phyloP scores from a whole-genome alignment of 805 yeast genomes.

The Zygosaccharomyces kombuchaensis region DNA sequence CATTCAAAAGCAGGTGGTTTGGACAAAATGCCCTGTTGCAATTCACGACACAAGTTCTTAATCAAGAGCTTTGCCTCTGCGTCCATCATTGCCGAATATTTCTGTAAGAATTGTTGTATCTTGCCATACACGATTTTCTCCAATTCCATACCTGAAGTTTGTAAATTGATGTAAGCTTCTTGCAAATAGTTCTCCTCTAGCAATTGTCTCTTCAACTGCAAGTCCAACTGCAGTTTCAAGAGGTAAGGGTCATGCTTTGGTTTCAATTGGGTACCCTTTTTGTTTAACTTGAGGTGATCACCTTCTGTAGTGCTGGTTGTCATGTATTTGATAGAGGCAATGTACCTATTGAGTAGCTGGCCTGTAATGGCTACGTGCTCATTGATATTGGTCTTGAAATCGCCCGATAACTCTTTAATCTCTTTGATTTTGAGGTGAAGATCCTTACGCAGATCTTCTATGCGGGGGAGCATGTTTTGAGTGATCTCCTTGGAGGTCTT shows the following conservation, averaged over 20 bases:
- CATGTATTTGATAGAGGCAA: conserved; percentile 41
- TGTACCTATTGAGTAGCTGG: conserved; percentile 45
- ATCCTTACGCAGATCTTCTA: conserved; percentile 62
- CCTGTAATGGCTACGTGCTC: conserved; percentile 63
- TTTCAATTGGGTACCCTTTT: conserved; percentile 28
- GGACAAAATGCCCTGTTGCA: conserved; percentile 42
- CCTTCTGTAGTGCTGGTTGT: conserved; percentile 35
- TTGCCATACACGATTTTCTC: conserved; percentile 61
- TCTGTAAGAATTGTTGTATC: conserved; percentile 52
- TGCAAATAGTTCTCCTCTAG: conserved; percentile 61
- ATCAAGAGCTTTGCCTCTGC: conserved; percentile 52
- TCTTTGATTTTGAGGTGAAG: conserved; percentile 73
- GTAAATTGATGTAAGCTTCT: conserved; percentile 61
- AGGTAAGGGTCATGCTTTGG: conserved; percentile 58
- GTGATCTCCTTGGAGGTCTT: conserved; percentile 52
- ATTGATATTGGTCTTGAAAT: conserved; percentile 57
- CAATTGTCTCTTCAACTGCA: conserved; percentile 58
- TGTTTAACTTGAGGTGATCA: conserved; percentile 19
- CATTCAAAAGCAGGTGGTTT: conserved; percentile 65
- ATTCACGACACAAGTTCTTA: conserved; percentile 45
- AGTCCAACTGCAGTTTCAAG: conserved; percentile 55
- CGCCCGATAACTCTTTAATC: conserved; percentile 61
- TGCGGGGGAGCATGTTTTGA: conserved; percentile 50
- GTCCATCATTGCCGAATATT: conserved; percentile 48
- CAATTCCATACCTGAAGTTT: conserved; percentile 58